Base-by-base conservation (phyloP, 2,329 filamentous ascomycete species). In the Trichoderma atrobrunneum region DNA sequence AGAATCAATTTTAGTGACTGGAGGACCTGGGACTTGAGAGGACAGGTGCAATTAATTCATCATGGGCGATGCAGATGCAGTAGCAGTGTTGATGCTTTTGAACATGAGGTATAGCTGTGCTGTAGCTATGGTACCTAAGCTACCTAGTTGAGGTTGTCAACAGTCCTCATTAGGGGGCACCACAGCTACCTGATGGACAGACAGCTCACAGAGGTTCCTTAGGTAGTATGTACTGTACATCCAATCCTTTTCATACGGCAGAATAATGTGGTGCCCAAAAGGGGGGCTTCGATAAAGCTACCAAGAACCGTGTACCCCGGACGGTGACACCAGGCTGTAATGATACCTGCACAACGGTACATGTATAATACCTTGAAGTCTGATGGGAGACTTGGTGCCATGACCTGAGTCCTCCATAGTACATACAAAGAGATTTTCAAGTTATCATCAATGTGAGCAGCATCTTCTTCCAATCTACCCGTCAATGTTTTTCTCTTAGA, bases 181-280 rank as follows among this genome's bases (percentile, higher is more conserved):
- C 43, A 51, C 43, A 51, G 43, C 43, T 48, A 48, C 43, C 43
- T 48, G 43, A 26, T 36, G 34, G n/a, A n/a, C n/a, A n/a, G 60
- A 32, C 26, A 64, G 62, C 62, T 48, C 43, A 48, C 18, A 51
- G n/a, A 21, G n/a, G n/a, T n/a, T n/a, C n/a, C n/a, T n/a, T n/a
- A n/a, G n/a, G n/a, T n/a, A n/a, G 7, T n/a, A 11, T 48, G 43
- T 51, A 51, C 43, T 51, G 43, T 51, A 51, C 43, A 51, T 51
- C 36, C 36, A 39, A 8, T 7, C 36, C 8, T 39, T 39, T 39
- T 51, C 43, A 51, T 65, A 54, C 43, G 43, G 62, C 62, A 21
- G 34, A 63, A 43, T 28, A 48, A 16, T 34, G 32, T 30, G 64
- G 64, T 67, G 64, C 64, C 48, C 64, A 67, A 67, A 67, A 67